A percentile compares a stretch with the other conserved stretches of the same genome.
Evolutionary conservation across 2,329 filamentous ascomycete genomes (phyloP).

Genomic region (Calonectria henricotiae): DNA sequence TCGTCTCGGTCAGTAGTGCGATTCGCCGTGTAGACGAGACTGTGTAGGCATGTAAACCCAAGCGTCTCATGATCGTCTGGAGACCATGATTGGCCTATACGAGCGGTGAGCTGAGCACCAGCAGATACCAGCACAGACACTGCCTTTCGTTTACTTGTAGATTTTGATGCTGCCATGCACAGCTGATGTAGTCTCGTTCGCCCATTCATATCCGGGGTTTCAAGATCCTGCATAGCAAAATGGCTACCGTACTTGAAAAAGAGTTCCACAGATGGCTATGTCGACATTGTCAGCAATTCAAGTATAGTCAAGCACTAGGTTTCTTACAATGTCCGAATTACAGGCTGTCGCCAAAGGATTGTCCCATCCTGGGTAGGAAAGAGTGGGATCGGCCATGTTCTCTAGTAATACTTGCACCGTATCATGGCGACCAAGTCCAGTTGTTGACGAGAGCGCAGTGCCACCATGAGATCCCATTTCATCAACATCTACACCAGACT

Average conservation of each 20-base stretch:
- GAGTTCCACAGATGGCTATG: neutral
- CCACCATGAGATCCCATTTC: slow-evolving; percentile 34
- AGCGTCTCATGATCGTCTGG: slow-evolving; percentile 11
- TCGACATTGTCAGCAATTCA: neutral
- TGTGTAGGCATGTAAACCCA: neutral
- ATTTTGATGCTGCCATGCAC: neutral
- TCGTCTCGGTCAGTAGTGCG: neutral
- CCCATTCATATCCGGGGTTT: slow-evolving; percentile 1
- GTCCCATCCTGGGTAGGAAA: slow-evolving; percentile 14
- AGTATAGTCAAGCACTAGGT: neutral
- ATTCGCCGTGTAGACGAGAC: neutral
- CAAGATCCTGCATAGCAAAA: slow-evolving; percentile 9
- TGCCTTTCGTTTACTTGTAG: neutral
- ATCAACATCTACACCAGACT: slow-evolving; percentile 40
- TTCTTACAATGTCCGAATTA: slow-evolving; percentile 1
- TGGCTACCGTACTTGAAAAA: slow-evolving; percentile 3
- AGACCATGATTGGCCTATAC: neutral
- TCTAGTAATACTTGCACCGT: slow-evolving; percentile 32
- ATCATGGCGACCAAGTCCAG: slow-evolving; percentile 20
- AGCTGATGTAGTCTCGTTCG: slow-evolving; percentile 2
- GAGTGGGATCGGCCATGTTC: slow-evolving; percentile 38
- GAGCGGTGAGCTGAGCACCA: neutral
- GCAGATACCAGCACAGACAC: neutral
- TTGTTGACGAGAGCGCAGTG: slow-evolving; percentile 32
- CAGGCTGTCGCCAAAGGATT: slow-evolving; percentile 5